These are phyloP conservation scores for Exobasidium cylindrosporum DNA, from an alignment of 1,284 basidiomycete genomes.

Conservation along the genomic window DNA sequence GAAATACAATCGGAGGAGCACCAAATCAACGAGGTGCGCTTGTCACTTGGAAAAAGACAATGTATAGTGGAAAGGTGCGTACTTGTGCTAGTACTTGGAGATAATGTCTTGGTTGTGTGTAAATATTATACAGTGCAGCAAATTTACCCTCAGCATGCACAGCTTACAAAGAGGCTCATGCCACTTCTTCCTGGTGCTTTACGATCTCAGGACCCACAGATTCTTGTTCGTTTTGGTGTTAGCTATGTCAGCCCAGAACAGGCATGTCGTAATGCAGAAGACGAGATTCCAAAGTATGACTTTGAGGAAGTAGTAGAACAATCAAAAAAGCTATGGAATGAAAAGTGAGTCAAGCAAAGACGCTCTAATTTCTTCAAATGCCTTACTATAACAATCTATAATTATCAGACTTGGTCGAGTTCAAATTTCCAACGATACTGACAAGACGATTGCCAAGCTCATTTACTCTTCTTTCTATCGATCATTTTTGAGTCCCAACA, in stretches of 20 bases:
- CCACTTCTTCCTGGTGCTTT: background rate
- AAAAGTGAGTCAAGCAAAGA: slow-evolving; percentile 19
- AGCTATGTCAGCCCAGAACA: slow-evolving; percentile 37
- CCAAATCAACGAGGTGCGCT: slow-evolving; percentile 38
- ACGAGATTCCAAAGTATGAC: slow-evolving; percentile 33
- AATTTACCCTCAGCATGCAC: background rate
- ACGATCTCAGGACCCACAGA: slow-evolving; percentile 9
- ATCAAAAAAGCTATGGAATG: slow-evolving; percentile 35
- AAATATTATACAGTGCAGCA: background rate
- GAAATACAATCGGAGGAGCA: slow-evolving; percentile 22
- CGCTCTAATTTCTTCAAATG: background rate
- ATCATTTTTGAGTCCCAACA: slow-evolving; percentile 47
- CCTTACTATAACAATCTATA: background rate
- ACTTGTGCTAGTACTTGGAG: background rate
- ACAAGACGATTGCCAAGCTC: slow-evolving; percentile 30
- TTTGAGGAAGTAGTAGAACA: slow-evolving; percentile 29
- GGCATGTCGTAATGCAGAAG: slow-evolving; percentile 42
- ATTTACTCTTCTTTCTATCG: slow-evolving; percentile 47
- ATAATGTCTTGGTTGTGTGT: background rate
- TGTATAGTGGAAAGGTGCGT: background rate
- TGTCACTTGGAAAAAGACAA: slow-evolving; percentile 20
- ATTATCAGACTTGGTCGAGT: slow-evolving; percentile 26
- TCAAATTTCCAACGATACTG: slow-evolving; percentile 30
- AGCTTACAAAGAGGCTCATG: slow-evolving; percentile 8
- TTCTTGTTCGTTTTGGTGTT: slow-evolving; percentile 36